Evolutionary conservation across 108 stramenopile genomes (phyloP), one percentile per base, ranked within the genome.

Genomic region (Nitzschia putrida): DNA sequence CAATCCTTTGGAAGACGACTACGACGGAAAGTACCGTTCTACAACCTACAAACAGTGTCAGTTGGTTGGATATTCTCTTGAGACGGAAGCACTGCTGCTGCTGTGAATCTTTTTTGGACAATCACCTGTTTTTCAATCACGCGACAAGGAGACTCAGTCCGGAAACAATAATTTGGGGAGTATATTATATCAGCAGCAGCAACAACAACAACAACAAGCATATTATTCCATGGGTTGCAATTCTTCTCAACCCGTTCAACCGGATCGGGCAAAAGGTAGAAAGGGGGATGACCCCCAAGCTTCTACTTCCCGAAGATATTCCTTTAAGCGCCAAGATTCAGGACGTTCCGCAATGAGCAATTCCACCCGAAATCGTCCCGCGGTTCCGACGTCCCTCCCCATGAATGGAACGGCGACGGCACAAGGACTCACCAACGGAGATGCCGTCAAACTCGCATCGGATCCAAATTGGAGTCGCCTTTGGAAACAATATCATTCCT

Each of bases 381-480:
- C 39, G 34, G n/a, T 14, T 34, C 38, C 58, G 0, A 1, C 38
- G 1, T 38, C 29, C 3, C 37, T 16, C 7, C 29, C 29, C 4
- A 29, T 39, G 10, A 42, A 42, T 16, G 61, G 64, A 66, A 25
- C n/a, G 2, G 60, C 60, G n/a, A 9, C 9, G 9, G 23, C 21
- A 21, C 54, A 55, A 20, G 24, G 22, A 3, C 22, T 22, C 54
- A 55, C 54, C 13, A 55, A 22, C 8, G 21, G 21, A 16, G 34
- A 8, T 29, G 47, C 8, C 5, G 26, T 38, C 14, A 53, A 49
- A 1, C 64, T 34, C 3, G 29, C 50, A 18, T 52, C 65, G 14
- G 76, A 77, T 51, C 55, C 66, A 13, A 73, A 73, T 41, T 85
- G 84, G 84, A 68, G 38, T 29, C 34, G 39, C 22, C 61, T 85